Conservation (phyloP, 2,329 filamentous ascomycete genomes). For the Alternaria triticimaculans region DNA sequence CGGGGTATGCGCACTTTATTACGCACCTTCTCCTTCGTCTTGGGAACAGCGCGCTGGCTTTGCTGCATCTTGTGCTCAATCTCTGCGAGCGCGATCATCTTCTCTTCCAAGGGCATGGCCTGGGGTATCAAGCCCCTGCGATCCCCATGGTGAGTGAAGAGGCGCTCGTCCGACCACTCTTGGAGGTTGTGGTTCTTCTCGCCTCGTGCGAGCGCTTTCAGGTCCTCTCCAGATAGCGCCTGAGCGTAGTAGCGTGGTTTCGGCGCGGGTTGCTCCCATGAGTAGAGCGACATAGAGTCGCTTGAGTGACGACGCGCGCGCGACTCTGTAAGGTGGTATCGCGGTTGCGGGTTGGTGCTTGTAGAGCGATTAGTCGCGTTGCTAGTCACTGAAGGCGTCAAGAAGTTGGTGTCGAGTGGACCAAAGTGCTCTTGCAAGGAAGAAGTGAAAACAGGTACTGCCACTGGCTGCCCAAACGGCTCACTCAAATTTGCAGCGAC, state of each 20-base stretch:
- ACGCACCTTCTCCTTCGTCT: conserved; percentile 18
- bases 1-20: background rate
- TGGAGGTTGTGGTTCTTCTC: conserved; percentile 29
- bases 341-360: conserved; percentile 1
- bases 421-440: background rate
- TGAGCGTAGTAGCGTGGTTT: conserved; percentile 30
- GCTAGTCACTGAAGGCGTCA: background rate
- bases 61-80: conserved; percentile 19
- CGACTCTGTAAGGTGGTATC: background rate
- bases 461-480: background rate
- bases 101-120: conserved; percentile 11
- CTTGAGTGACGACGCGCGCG: background rate
- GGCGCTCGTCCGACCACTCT: conserved; percentile 18
- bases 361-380: background rate
- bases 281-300: conserved; percentile 1
- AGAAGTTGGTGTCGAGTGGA: background rate
- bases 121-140: conserved; percentile 16
- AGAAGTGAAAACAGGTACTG: background rate
- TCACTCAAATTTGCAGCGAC: background rate
- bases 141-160: conserved; percentile 13
- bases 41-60: conserved; percentile 5
- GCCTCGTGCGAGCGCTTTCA: conserved; percentile 19
- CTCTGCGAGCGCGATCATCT: conserved; percentile 2
- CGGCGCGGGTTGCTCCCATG: background rate
- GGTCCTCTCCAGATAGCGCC: conserved; percentile 24